A percentile compares a stretch with the other conserved stretches of the same genome.
Conservation (phyloP, 306 rosid genomes). For the Corylus avellana region DNA sequence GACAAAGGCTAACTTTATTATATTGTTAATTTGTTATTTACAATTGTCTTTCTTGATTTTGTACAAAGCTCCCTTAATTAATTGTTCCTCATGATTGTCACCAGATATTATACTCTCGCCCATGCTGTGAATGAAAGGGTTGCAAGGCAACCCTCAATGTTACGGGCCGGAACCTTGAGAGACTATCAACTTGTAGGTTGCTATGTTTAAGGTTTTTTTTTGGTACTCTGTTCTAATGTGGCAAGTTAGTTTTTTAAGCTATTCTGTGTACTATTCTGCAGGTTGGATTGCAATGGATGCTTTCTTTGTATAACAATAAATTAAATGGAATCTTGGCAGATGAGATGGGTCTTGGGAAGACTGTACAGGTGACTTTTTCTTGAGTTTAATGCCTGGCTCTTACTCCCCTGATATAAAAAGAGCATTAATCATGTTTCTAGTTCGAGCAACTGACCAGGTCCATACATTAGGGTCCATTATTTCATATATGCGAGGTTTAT, state of each 20-base stretch:
- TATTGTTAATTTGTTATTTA: neutral
- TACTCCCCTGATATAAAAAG: conserved; percentile 14
- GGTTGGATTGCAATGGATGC: conserved; percentile 99
- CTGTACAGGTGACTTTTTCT: conserved; percentile 78
- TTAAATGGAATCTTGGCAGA: conserved; percentile 97
- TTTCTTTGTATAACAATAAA: conserved; percentile 95
- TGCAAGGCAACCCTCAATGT: conserved; percentile 83
- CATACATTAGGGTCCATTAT: conserved; percentile 19
- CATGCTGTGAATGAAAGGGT: conserved; percentile 97
- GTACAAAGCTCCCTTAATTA: neutral
- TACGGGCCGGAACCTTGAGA: conserved; percentile 90
- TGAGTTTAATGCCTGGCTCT: conserved; percentile 7
- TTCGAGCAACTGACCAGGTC: conserved; percentile 4
- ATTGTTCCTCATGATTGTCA: conserved; percentile 10
- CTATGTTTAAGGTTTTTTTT: conserved; percentile 26
- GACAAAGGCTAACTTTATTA: neutral
- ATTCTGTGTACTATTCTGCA: conserved; percentile 34
- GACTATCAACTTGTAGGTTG: conserved; percentile 95
- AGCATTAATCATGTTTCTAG: conserved; percentile 9
- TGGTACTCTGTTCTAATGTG: neutral
- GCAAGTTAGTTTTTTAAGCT: conserved; percentile 17
- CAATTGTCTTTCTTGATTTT: conserved; percentile 21
- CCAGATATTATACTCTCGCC: conserved; percentile 95
- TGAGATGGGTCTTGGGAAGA: conserved; percentile 99
- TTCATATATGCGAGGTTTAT: conserved; percentile 15